These are phyloP conservation scores for Rhizopogon rudus DNA, from an alignment of 768 basidiomycete genomes.

Conservation along the genomic window DNA sequence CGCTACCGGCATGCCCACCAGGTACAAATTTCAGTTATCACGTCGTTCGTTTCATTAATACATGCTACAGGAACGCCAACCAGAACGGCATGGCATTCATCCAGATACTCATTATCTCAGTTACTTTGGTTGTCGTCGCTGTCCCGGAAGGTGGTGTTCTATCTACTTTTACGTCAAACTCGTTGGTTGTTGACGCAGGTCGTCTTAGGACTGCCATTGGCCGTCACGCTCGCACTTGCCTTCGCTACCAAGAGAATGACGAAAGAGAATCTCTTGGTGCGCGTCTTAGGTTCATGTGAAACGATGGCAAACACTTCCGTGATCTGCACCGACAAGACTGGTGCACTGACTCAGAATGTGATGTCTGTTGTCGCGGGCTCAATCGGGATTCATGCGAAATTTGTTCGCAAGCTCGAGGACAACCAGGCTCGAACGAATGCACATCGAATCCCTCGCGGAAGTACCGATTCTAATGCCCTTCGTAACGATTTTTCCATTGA, in stretches of 20 bases:
- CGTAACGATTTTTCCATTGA: conserved; percentile 85
- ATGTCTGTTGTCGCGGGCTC: conserved; percentile 98
- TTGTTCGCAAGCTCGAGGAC: conserved; percentile 72
- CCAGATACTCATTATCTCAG: conserved; percentile 90
- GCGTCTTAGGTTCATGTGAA: conserved; percentile 94
- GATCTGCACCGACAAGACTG: conserved; percentile 94
- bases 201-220: conserved; percentile 76
- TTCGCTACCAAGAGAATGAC: conserved; percentile 99
- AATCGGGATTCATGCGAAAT: conserved; percentile 91
- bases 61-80: conserved; percentile 52
- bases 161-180: not conserved
- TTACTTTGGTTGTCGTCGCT: conserved; percentile 86
- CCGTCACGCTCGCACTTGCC: conserved; percentile 92
- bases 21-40: conserved; percentile 32
- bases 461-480: conserved; percentile 22
- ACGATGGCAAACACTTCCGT: conserved; percentile 99
- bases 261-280: conserved; percentile 88
- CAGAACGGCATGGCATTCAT: conserved; percentile 89
- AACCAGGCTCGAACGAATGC: conserved; percentile 72
- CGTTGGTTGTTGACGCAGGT: not conserved
- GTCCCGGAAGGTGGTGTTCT: conserved; percentile 68
- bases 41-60: too few species aligned
- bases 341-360: conserved; percentile 90
- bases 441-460: conserved; percentile 36
- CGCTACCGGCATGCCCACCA: conserved; percentile 49